Evolutionary conservation across 805 yeast genomes (phyloP).

Genomic region (Wickerhamiella qilinensis): DNA sequence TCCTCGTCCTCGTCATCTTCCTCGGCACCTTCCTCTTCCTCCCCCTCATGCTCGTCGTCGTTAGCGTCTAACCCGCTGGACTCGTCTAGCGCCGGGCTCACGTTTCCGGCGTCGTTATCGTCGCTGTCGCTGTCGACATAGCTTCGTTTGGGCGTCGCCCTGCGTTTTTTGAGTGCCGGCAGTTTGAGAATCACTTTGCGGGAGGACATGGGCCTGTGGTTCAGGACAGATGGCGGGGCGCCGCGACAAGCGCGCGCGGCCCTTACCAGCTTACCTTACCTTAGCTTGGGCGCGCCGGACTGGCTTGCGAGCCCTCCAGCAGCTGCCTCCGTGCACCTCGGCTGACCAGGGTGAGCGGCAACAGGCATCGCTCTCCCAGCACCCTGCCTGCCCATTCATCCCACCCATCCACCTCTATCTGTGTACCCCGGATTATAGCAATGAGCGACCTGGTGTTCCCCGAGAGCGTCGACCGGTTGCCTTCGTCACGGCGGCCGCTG

Average conservation of each 20-base stretch:
- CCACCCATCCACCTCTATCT: not conserved
- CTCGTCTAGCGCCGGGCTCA: slow-evolving; percentile 1
- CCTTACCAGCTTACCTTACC: no score
- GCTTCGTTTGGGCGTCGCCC: not conserved
- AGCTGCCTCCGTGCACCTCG: not conserved
- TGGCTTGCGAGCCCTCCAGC: no score
- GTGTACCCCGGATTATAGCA: no score
- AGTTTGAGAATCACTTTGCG: not conserved
- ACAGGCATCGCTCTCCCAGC: no score
- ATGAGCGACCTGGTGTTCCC: slow-evolving; percentile 15
- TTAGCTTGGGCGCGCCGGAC: no score
- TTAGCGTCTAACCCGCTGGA: no score
- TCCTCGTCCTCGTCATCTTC: slow-evolving; percentile 7
- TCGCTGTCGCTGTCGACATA: slow-evolving; percentile 1
- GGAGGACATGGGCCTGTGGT: not conserved
- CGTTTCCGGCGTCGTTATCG: not conserved
- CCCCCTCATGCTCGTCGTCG: slow-evolving; percentile 11
- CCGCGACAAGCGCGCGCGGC: not conserved
- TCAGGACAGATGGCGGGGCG: not conserved
- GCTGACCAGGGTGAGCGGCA: no score
- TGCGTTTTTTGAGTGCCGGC: not conserved
- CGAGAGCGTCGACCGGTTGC: slow-evolving; percentile 13
- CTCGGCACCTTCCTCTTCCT: slow-evolving; percentile 7
- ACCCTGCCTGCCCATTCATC: not conserved
- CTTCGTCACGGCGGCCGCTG: slow-evolving; percentile 9